Evolutionary conservation across 2,329 filamentous ascomycete genomes (phyloP), one percentile per base, ranked within the genome.

Genomic region (Clonostachys sp.): DNA sequence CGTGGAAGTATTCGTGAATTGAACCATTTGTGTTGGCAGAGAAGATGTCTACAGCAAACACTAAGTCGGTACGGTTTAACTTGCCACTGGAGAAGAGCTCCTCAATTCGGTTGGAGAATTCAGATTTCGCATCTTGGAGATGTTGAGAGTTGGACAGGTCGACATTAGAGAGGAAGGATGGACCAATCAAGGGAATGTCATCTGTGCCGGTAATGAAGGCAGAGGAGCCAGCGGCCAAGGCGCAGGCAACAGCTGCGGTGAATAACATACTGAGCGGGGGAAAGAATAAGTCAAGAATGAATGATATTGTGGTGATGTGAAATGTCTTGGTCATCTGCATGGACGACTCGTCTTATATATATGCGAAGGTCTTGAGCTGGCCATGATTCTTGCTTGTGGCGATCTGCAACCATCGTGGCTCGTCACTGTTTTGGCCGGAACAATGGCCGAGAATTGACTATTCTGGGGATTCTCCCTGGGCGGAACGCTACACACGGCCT

Each of bases 31-130:
- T 60, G 0, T 51, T 49, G 0, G 58, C 51, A 0, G 57, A 61
- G 34, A 60, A 61, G 24, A 61, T 58, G 12, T 61, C 59, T 2
- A 61, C 41, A 14, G 52, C 40, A 6, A 59, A 58, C 13, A 42
- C 16, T 34, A 49, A 45, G 42, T 44, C 30, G 42, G 17, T 34
- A n/a, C 30, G 12, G 42, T 24, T 34, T 4, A 44, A 18, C 10
- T 16, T 13, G 5, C 30, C 13, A n/a, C 34, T 30, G 12, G 42
- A 24, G 24, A 44, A 44, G 10, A 44, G 20, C 10, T n/a, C 17
- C 24, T 44, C 42, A n/a, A 44, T 33, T 30, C 16, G 14, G 36
- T 39, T 18, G 36, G 36, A 18, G 36, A 39, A 39, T n/a, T 39
- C 17, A 18, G 36, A n/a, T n/a, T n/a, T 39, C 14, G 36, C 36